Evolutionary conservation across 768 basidiomycete genomes (phyloP), one percentile per base, ranked within the genome.

Genomic region (Xerocomellus amylosporus): DNA sequence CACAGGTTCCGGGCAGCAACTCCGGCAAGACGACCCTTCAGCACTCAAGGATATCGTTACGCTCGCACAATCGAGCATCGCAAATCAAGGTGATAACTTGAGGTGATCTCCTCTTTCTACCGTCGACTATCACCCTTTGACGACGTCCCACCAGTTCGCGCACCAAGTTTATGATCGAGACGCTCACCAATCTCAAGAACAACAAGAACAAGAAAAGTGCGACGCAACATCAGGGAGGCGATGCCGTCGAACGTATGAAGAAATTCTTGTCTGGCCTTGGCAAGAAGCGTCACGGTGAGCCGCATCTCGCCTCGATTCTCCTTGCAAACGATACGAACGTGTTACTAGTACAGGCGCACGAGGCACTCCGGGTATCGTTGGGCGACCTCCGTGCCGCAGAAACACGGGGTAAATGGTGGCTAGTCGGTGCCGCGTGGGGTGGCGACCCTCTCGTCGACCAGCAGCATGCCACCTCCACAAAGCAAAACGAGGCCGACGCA

Each of bases 351-450:
- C 76, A 87, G 47, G 82, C 86, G 0, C 85, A 91, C 64, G 97
- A 98, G 42, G 86, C 94, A 0, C 77, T 99, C 8, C 86, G 93
- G 8, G 84, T 97, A 2, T 85, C 89, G 0, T 76, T 98, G 22
- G 77, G 78, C n/a, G 96, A 98, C 71, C 79, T 98, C 6, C 90
- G 83, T 55, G 82, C 85, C 0, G 86, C 93, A 1, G 85, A 91
- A 52, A 88, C 80, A 12, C 90, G 86, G 66, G 97, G 95, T 5
- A 97, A 97, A 74, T 98, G 97, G 97, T 98, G 97, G 96, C 79
- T 98, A 2, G 91, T 98, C 34, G 97, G 96, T 17, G 93, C 96
- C 2, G 96, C 91, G 0, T 99, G 96, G 96, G 80, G 81, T 31
- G 95, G 95, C 2, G 86, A 98, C 63, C 95, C 97, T 8, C 80